These are phyloP conservation scores for Podaxis pistillaris DNA, from an alignment of 768 basidiomycete genomes.

Conservation along the genomic window DNA sequence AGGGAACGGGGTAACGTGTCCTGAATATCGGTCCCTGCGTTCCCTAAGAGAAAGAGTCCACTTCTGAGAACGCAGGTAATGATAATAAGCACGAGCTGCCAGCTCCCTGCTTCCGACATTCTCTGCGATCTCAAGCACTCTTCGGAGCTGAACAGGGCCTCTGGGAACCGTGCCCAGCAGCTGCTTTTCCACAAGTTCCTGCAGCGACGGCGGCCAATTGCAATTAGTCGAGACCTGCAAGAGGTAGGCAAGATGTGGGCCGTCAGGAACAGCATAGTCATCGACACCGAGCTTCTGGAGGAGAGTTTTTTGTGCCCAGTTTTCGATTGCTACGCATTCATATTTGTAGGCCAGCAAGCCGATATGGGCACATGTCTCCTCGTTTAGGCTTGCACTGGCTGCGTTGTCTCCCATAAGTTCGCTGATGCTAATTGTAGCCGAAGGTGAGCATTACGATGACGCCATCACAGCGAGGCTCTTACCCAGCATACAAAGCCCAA, in stretches of 20 bases:
- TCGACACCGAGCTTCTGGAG: not conserved
- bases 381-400: too few relatives aligned
- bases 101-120: not conserved
- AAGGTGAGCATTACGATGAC: too few relatives aligned
- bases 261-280: not conserved
- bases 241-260: not conserved
- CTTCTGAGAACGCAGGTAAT: not conserved
- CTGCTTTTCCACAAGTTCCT: not conserved
- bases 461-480: not conserved
- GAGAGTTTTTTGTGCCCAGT: not conserved
- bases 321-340: not conserved
- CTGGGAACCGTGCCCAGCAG: not conserved
- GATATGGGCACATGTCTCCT: not conserved
- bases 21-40: not conserved
- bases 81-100: not conserved
- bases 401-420: too few relatives aligned
- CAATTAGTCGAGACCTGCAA: not conserved
- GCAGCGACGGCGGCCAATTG: not conserved
- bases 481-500: slow-evolving; percentile 5
- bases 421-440: too few relatives aligned
- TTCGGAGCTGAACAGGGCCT: not conserved
- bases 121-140: not conserved
- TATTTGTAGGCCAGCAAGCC: slow-evolving; percentile 2
- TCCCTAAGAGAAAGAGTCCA: not conserved
- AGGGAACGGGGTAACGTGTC: not conserved